Evolutionary conservation across 2,329 filamentous ascomycete species (phyloP).

Genomic region (Ophiobolus disseminans): DNA sequence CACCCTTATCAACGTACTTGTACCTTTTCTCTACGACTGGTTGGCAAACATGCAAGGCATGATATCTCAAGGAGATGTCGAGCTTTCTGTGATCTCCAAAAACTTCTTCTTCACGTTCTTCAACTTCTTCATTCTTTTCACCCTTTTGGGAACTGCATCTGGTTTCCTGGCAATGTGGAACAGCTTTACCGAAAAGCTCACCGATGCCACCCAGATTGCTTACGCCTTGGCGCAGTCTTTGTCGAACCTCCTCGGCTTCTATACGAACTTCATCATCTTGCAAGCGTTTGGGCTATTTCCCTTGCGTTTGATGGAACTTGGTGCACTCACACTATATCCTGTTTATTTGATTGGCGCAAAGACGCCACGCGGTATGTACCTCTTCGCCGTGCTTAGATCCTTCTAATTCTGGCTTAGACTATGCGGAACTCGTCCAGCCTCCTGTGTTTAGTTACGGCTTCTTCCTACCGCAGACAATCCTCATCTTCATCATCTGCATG

Average conservation of each 20-base stretch:
- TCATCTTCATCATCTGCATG: slow-evolving; percentile 93
- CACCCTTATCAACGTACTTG: slow-evolving; percentile 84
- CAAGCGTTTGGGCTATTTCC: slow-evolving; percentile 94
- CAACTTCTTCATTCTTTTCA: slow-evolving; percentile 97
- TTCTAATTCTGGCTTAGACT: slow-evolving; percentile 61
- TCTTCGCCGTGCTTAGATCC: not conserved
- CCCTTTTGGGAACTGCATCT: slow-evolving; percentile 80
- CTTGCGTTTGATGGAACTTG: slow-evolving; percentile 88
- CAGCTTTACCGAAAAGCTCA: slow-evolving; percentile 73
- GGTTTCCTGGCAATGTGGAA: slow-evolving; percentile 72
- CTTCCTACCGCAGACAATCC: slow-evolving; percentile 88
- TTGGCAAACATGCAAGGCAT: slow-evolving; percentile 91
- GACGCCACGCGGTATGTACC: slow-evolving; percentile 71
- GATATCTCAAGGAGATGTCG: slow-evolving; percentile 92
- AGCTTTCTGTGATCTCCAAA: slow-evolving; percentile 93
- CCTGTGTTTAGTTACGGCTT: slow-evolving; percentile 95
- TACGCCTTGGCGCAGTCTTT: slow-evolving; percentile 77
- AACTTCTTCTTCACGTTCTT: slow-evolving; percentile 99
- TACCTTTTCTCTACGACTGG: slow-evolving; percentile 94
- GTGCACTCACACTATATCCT: slow-evolving; percentile 82
- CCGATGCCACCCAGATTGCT: slow-evolving; percentile 80
- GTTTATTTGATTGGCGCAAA: slow-evolving; percentile 78
- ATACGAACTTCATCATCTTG: slow-evolving; percentile 91
- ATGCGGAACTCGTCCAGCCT: slow-evolving; percentile 79
- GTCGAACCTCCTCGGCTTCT: slow-evolving; percentile 78